Evolutionary conservation across 1,284 basidiomycete species (phyloP).

Genomic region (Binderoboletus segoi): DNA sequence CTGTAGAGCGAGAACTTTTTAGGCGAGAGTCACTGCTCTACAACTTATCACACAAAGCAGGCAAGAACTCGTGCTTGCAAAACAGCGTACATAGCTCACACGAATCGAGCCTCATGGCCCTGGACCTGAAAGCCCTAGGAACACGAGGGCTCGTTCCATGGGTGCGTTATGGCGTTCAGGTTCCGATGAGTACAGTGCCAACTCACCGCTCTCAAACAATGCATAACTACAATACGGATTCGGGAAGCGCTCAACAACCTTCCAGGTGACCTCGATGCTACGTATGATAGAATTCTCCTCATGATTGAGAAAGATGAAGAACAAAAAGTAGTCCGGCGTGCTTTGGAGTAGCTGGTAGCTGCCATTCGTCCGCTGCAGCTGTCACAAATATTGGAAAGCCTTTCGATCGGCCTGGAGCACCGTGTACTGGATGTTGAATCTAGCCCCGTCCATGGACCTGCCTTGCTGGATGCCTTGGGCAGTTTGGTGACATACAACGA

Average conservation of each 20-base stretch:
- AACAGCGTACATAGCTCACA: no score
- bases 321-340: background rate
- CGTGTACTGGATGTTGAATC: background rate
- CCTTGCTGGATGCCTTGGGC: conserved; percentile 9
- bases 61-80: no score
- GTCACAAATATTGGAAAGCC: background rate
- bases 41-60: no score
- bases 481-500: conserved; percentile 9
- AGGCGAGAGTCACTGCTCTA: no score
- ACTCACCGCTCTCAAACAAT: background rate
- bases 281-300: conserved; percentile 11
- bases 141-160: no score
- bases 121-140: no score
- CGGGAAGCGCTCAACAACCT: background rate
- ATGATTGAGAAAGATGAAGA: conserved; percentile 1
- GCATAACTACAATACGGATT: background rate
- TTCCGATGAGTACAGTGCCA: conserved; percentile 18
- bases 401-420: background rate
- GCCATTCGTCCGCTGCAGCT: conserved; percentile 6
- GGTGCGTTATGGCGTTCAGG: no score
- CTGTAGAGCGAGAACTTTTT: no score
- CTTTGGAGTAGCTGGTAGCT: conserved; percentile 12
- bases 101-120: no score
- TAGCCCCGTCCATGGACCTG: background rate
- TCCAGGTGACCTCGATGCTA: conserved; percentile 1